phyloP scores from a whole-genome alignment of 2,329 filamentous ascomycete genomes.

The Alternaria conjuncta region DNA sequence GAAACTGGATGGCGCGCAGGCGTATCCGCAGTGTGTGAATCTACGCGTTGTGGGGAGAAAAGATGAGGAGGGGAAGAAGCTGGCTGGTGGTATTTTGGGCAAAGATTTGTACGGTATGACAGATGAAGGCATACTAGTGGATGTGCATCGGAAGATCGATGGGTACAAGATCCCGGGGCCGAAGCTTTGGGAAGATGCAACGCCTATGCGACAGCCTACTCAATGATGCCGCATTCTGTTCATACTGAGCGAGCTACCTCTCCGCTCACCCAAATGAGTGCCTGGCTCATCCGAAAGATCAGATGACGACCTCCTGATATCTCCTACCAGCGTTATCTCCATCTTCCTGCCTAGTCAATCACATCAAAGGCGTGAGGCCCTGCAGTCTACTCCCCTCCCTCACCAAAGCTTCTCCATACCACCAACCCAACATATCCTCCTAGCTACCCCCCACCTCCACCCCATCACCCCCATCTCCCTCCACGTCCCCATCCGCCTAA shows the following conservation, averaged over 20 bases:
- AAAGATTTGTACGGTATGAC: constrained; percentile 53
- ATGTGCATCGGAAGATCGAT: constrained; percentile 44
- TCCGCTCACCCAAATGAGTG: too few relatives aligned
- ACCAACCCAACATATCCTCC: background rate
- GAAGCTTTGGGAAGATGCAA: constrained; percentile 25
- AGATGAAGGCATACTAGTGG: constrained; percentile 50
- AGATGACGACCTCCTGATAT: too few relatives aligned
- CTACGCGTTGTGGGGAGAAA: constrained; percentile 50
- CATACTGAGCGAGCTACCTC: background rate
- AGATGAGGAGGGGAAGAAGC: constrained; percentile 48
- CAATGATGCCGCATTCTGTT: background rate
- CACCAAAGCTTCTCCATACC: too few relatives aligned
- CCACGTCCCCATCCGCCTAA: background rate
- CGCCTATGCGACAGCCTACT: constrained; percentile 6
- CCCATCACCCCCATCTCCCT: background rate
- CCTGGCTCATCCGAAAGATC: too few relatives aligned
- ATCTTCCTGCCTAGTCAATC: too few relatives aligned
- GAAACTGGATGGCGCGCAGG: constrained; percentile 56
- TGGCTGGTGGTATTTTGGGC: constrained; percentile 52
- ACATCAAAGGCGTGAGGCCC: too few relatives aligned
- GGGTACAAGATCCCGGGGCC: constrained; percentile 53
- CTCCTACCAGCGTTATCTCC: too few relatives aligned
- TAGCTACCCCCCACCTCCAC: background rate
- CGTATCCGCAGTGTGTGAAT: constrained; percentile 61
- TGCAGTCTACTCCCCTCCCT: background rate